Evolutionary conservation across 83 land plant species (phyloP), one percentile per base, ranked within the genome.

Genomic region (Larix sibirica): DNA sequence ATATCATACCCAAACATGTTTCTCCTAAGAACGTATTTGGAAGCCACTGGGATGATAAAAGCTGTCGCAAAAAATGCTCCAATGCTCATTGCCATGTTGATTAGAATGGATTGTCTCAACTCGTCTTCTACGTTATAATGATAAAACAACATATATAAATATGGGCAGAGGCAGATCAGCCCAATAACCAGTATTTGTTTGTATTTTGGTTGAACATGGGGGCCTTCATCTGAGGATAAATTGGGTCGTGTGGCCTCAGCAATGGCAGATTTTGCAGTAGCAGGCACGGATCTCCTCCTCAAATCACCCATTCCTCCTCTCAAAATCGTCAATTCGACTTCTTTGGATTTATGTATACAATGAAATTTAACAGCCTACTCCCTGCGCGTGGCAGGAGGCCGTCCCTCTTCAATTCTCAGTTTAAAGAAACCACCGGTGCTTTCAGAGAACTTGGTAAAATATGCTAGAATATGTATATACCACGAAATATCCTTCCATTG

Each of bases 1-100:
- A 97, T 91, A 73, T 97, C 99, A 75, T 85, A 95, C 0, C 99
- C 99, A 77, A 94, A 97, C 90, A 97, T 85, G 81, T 89, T 94
- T 61, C 93, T 81, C 66, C 91, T 81, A 21, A 91, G 81, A 24
- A 94, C 90, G 73, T 94, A 95, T 44, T 76, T 87, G 38, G 97
- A 87, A 17, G 92, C 95, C 33, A 96, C 92, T 4, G 99, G 99
- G 42, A 97, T 93, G 73, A 97, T 42, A 28, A 82, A 42, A 16
- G 90, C 74, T 20, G 93, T 89, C 21, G 88, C 84, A 65, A 90
- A 77, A 81, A 92, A 96, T 8, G 93, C 98, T 10, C 79, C 94
- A 61, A 92, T 44, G 84, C 99, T 96, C 88, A 97, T 84, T 0
- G 79, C 95, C 10, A 90, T 85, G 82, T 89, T 93, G 80, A 93